Evolutionary conservation across 805 yeast genomes (phyloP).

Genomic region (Lipomyces orientalis): DNA sequence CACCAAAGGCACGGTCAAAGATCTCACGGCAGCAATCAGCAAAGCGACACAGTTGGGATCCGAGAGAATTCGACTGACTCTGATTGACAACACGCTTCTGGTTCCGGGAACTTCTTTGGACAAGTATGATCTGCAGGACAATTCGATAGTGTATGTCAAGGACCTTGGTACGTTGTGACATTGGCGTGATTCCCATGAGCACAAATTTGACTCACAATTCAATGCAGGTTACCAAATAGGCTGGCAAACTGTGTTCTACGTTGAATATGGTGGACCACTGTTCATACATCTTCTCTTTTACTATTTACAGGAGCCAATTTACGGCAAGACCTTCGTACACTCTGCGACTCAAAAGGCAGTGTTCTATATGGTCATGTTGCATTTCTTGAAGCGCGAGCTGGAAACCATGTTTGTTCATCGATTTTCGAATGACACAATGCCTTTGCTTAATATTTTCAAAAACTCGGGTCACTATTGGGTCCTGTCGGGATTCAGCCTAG

Average conservation of each 20-base stretch:
- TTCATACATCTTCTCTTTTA: constrained; percentile 76
- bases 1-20: constrained; percentile 51
- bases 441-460: constrained; percentile 81
- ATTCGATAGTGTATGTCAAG: constrained; percentile 63
- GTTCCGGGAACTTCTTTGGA: constrained; percentile 25
- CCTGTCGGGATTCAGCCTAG: constrained; percentile 72
- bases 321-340: constrained; percentile 49
- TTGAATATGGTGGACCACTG: constrained; percentile 91
- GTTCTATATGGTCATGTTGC: constrained; percentile 62
- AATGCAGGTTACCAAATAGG: constrained; percentile 70
- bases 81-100: constrained; percentile 34
- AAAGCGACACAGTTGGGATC: constrained; percentile 53
- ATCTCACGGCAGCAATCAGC: constrained; percentile 54
- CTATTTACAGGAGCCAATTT: constrained; percentile 48
- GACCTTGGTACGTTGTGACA: constrained; percentile 69
- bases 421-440: constrained; percentile 93
- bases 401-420: constrained; percentile 86
- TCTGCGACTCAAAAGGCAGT: constrained; percentile 61
- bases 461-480: constrained; percentile 93
- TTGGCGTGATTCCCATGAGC: not conserved
- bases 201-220: too few relatives aligned
- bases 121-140: constrained; percentile 36
- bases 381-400: constrained; percentile 84
- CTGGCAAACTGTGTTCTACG: constrained; percentile 87
- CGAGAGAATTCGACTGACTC: constrained; percentile 63